Evolutionary conservation across 192 early-diverging fungal genomes (phyloP).

Genomic region (Rhizophagus clarus): DNA sequence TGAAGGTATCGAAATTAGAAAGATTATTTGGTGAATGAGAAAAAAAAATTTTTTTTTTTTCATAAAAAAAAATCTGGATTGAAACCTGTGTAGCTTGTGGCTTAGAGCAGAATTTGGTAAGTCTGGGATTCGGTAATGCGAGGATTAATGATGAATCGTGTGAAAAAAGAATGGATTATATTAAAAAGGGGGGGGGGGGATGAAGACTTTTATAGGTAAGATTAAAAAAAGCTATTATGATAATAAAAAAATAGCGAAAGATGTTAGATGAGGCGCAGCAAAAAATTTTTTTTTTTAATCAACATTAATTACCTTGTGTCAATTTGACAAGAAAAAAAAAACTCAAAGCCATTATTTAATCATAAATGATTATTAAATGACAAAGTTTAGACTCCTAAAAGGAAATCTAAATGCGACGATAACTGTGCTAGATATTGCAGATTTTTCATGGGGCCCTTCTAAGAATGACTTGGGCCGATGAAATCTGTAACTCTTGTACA

Average conservation of each 20-base stretch:
- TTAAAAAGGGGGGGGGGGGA: too few relatives aligned
- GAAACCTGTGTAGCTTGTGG: neutral
- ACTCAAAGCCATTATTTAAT: neutral
- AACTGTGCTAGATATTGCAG: slow-evolving; percentile 1
- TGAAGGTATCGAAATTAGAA: neutral
- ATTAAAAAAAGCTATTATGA: too few relatives aligned
- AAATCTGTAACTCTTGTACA: slow-evolving; percentile 1
- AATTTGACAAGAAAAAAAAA: neutral
- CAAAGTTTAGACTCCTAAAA: neutral
- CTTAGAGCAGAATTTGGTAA: neutral
- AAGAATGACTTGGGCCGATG: neutral
- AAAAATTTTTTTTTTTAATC: too few relatives aligned
- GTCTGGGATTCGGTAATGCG: neutral
- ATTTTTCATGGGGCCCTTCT: neutral
- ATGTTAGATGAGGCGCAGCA: too few relatives aligned
- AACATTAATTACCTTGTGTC: neutral
- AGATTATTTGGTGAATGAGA: neutral
- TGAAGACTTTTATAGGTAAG: neutral
- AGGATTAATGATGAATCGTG: neutral
- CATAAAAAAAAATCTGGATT: neutral
- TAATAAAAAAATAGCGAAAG: neutral
- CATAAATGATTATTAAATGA: neutral
- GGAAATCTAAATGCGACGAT: neutral
- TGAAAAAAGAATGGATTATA: neutral
- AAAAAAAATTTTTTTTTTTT: neutral